Base-by-base conservation (phyloP, 2,329 filamentous ascomycete genomes). In the Talaromyces funiculosus region DNA sequence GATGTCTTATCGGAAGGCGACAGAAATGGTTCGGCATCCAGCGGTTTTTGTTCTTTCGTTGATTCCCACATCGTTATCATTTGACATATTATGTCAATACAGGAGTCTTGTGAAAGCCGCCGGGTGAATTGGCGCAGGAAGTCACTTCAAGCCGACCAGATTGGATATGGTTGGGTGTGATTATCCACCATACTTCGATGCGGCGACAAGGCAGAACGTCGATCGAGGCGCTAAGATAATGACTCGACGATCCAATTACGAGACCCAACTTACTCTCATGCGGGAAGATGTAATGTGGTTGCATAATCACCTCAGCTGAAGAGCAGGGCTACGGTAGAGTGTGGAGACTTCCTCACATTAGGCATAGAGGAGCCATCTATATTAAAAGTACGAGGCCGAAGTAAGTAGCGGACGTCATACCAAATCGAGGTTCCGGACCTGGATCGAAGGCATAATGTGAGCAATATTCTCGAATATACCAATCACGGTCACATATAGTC, bases 21-120 rank as follows among this genome's bases (percentile, higher is more conserved):
- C 10, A 59, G 33, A 20, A 59, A 51, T 16, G 56, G 56, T 4
- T 49, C 43, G 9, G 56, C 42, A 24, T 59, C 56, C 16, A 31
- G 18, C 1, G 16, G 16, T 5, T 49, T 31, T n/a, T 31, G 24
- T 31, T 31, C 14, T 8, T 7, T 29, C 26, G 24, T 18, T 18
- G 16, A 29, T 31, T 31, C 12, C 45, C 14, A 29, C 8, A 31
- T 31, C 26, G 16, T 18, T 24, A 29, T 29, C 2, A 29, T 47
- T n/a, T 29, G 14, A 5, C 7, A 47, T 8, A n/a, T 1, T 16
- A 29, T 29, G 4, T 16, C 1, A 4, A 10, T 26, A n/a, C n/a
- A n/a, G 40, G 40, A 2, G 2, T 14, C 10, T 40, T 24, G 20
- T 43, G 18, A 6, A 43, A 22, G 3, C 10, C 6, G 9, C 14